These are phyloP conservation scores for Dipteronia dyeriana DNA, from an alignment of 345 rosid genomes.

Conservation along the genomic window DNA sequence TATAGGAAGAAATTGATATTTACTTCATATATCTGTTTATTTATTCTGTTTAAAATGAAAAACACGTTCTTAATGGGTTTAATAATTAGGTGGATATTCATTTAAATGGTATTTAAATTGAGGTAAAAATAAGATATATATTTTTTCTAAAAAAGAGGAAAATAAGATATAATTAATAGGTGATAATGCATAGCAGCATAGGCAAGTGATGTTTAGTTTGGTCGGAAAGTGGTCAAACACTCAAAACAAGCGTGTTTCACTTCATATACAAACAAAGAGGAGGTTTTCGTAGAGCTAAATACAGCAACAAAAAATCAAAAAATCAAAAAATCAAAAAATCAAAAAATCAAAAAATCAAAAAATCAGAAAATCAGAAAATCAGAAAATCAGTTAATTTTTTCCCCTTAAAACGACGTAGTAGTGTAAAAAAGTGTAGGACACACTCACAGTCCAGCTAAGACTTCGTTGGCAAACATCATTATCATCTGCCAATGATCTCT, in stretches of 20 bases:
- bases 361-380: too few relatives aligned
- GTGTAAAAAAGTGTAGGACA: neutral
- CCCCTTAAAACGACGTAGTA: constrained; percentile 23
- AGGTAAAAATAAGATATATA: neutral
- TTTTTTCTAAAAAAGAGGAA: neutral
- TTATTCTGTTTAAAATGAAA: too few relatives aligned
- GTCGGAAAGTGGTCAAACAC: constrained; percentile 20
- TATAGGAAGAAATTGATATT: too few relatives aligned
- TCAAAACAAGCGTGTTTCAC: neutral
- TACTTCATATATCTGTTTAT: too few relatives aligned
- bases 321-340: too few relatives aligned
- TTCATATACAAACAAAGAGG: neutral
- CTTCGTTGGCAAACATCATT: constrained; percentile 40
- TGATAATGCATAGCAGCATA: neutral
- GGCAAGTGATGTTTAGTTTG: neutral
- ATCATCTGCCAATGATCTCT: constrained; percentile 29
- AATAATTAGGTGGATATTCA: neutral
- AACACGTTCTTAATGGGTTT: too few relatives aligned
- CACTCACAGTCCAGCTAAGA: constrained; percentile 30
- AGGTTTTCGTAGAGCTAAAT: neutral
- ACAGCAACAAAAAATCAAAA: neutral
- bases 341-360: too few relatives aligned
- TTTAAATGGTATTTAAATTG: neutral
- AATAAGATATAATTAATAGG: neutral
- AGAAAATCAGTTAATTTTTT: too few relatives aligned